Conservation (phyloP, 805 yeast genomes). For the Wickerhamiella kurtzmanii region DNA sequence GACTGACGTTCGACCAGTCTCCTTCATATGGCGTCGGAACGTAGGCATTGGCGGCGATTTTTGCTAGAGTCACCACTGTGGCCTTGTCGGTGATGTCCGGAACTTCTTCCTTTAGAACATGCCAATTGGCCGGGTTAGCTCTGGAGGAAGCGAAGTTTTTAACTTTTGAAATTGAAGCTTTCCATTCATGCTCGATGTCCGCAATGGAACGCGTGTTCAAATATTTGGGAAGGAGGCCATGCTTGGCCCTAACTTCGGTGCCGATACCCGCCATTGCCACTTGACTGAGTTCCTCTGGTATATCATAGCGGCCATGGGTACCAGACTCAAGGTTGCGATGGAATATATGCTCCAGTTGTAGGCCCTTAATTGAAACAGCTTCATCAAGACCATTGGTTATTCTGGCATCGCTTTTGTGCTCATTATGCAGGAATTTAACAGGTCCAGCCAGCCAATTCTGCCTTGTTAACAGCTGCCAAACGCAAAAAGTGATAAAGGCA, state of each 20-base stretch:
- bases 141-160: constrained; percentile 23
- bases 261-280: neutral
- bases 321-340: constrained; percentile 9
- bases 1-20: constrained; percentile 68
- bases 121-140: constrained; percentile 47
- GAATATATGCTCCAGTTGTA: constrained; percentile 6
- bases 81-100: constrained; percentile 69
- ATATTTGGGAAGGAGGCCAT: neutral
- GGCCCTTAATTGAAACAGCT: neutral
- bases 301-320: constrained; percentile 2
- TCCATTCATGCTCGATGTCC: constrained; percentile 41
- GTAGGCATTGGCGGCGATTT: constrained; percentile 85
- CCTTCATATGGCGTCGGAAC: constrained; percentile 62
- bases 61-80: constrained; percentile 62
- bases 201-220: constrained; percentile 22
- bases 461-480: neutral
- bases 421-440: neutral
- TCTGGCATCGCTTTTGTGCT: neutral
- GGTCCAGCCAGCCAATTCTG: neutral
- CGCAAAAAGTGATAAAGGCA: neutral
- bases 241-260: neutral
- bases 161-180: constrained; percentile 7
- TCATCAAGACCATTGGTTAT: neutral
- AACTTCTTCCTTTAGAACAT: constrained; percentile 35
- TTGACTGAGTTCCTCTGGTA: constrained; percentile 1